Conservation (phyloP, 108 stramenopile genomes). For the Schizochytrium sp. region DNA sequence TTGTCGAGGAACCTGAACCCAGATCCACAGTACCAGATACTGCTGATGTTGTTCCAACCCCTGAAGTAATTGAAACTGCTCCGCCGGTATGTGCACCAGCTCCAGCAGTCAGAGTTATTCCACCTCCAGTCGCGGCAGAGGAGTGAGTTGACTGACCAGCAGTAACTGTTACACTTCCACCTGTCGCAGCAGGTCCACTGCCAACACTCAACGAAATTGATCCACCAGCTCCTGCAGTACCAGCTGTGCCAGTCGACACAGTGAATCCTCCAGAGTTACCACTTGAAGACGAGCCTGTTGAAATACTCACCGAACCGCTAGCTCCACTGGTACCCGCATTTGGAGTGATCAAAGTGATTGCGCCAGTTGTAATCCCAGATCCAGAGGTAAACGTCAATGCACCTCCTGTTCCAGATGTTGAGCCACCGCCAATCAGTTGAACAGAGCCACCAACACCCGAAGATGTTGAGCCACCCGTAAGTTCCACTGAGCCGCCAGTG, state of each 20-base stretch:
- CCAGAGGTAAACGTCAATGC: too few relatives aligned
- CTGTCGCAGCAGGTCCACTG: background rate
- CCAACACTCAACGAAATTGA: background rate
- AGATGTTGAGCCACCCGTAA: background rate
- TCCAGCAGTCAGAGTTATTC: too few relatives aligned
- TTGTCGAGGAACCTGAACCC: background rate
- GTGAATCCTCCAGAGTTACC: slow-evolving; percentile 3
- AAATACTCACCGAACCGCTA: slow-evolving; percentile 62
- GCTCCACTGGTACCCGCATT: slow-evolving; percentile 67
- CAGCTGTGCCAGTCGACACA: background rate
- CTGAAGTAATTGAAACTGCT: background rate
- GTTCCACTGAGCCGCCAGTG: background rate
- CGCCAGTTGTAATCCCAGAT: too few relatives aligned
- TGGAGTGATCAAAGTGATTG: background rate
- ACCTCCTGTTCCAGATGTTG: slow-evolving; percentile 52
- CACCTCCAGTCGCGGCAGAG: background rate
- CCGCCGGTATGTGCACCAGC: too few relatives aligned
- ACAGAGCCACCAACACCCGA: slow-evolving; percentile 26
- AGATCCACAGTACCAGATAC: background rate
- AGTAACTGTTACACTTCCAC: slow-evolving; percentile 67
- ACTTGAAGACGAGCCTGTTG: slow-evolving; percentile 62
- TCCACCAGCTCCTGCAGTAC: slow-evolving; percentile 31
- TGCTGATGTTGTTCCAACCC: background rate
- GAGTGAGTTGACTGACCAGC: slow-evolving; percentile 70
- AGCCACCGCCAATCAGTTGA: background rate